Evolutionary conservation across 306 rosid species (phyloP).

Genomic region (Quercus variabilis): DNA sequence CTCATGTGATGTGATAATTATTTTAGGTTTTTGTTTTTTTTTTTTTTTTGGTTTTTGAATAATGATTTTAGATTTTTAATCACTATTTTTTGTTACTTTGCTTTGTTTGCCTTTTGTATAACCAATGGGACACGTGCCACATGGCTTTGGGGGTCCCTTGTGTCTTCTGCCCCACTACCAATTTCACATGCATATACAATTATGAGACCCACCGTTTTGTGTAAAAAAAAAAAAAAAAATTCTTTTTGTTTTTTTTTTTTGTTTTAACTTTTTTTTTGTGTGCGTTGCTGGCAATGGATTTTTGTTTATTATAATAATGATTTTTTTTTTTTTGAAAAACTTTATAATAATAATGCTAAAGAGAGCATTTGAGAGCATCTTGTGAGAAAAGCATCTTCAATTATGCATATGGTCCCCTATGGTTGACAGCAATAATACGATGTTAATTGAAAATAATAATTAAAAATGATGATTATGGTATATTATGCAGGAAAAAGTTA

Average conservation of each 20-base stretch:
- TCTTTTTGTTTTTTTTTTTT: neutral
- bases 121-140: constrained; percentile 1
- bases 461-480: too few species aligned
- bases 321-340: too few species aligned
- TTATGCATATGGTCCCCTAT: too few species aligned
- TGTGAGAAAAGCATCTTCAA: too few species aligned
- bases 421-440: too few species aligned
- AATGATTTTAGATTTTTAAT: neutral
- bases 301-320: too few species aligned
- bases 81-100: neutral
- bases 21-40: neutral
- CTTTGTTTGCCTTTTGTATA: neutral
- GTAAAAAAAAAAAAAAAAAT: too few species aligned
- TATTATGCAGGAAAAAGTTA: too few species aligned
- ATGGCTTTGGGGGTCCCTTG: neutral
- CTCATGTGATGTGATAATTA: constrained; percentile 20
- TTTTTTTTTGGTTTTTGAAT: constrained; percentile 2
- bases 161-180: neutral
- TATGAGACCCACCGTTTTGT: neutral
- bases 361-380: too few species aligned
- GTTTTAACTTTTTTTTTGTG: neutral
- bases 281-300: too few species aligned
- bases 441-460: too few species aligned
- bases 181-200: constrained; percentile 4
- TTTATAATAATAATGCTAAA: too few species aligned